Evolutionary conservation across 2,329 filamentous ascomycete species (phyloP), one percentile per base, ranked within the genome.

Genomic region (Trichoderma atrobrunneum): DNA sequence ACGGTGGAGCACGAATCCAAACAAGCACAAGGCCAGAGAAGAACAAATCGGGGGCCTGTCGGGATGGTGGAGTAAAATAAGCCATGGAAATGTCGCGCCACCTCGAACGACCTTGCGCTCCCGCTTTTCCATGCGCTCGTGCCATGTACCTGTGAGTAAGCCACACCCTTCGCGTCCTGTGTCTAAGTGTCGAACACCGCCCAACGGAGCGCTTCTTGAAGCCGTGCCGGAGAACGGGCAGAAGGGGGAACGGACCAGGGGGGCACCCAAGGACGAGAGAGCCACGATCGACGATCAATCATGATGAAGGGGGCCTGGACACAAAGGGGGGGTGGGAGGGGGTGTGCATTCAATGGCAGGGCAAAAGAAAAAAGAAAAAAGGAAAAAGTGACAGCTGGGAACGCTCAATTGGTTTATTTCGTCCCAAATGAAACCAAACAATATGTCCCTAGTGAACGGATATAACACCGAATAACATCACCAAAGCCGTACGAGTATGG

Each of bases 231-330:
- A 62, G 36, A 64, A 60, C 56, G 36, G n/a, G 48, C 48, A 67
- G 21, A 18, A 36, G 32, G 24, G 24, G 24, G 34, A 36, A 16
- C 14, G 16, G 32, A n/a, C 43, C 24, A 61, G 21, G 66, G 56
- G 39, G n/a, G 39, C 18, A 11, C 21, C 11, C 26, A 57, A 48
- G 48, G 16, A 57, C 32, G 24, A 59, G 39, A 32, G 43, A 62
- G 66, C 66, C 66, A 62, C 66, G 66, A 70, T 70, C 66, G 66
- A 62, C 66, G 66, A 70, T 70, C 66, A 36, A 14, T 34, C 66
- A 62, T 62, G 66, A 69, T 68, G 51, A 70, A 26, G 56, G 65
- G 51, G 51, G 63, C 63, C 63, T 66, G 43, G 63, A 57, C 21
- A 28, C n/a, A 66, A 43, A 43, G 39, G 39, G 18, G 30, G 64